Conservation (phyloP, 768 basidiomycete genomes). For the Mycena belliarum region DNA sequence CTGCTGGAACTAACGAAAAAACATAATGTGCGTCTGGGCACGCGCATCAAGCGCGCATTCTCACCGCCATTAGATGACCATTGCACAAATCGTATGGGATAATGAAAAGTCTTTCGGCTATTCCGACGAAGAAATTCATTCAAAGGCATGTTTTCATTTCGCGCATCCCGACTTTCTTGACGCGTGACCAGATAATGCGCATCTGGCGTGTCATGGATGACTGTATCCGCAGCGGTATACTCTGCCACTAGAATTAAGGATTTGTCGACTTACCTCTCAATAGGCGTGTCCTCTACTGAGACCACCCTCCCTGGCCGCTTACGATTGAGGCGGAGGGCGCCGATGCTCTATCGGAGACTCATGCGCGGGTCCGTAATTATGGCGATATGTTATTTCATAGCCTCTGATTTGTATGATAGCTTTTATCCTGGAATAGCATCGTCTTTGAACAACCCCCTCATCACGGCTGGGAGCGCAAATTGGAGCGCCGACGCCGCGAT, state of each 20-base stretch:
- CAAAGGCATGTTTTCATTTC: slow-evolving; percentile 51
- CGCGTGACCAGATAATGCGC: slow-evolving; percentile 51
- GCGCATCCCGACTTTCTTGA: not conserved
- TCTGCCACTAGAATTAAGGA: not conserved
- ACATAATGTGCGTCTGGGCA: slow-evolving; percentile 66
- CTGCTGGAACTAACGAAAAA: slow-evolving; percentile 74
- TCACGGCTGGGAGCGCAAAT: slow-evolving; percentile 33
- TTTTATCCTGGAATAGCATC: slow-evolving; percentile 52
- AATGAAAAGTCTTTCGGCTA: slow-evolving; percentile 86
- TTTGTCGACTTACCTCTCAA: not conserved
- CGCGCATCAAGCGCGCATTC: not conserved
- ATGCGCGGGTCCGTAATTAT: slow-evolving; percentile 72
- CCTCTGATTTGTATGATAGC: slow-evolving; percentile 24
- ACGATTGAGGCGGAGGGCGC: slow-evolving; percentile 76
- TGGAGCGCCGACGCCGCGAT: slow-evolving; percentile 25
- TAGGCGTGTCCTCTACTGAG: slow-evolving; percentile 81
- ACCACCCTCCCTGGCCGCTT: slow-evolving; percentile 86
- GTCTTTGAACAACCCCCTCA: slow-evolving; percentile 25
- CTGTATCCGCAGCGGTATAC: slow-evolving; percentile 60
- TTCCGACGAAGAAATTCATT: slow-evolving; percentile 70
- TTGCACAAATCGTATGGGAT: slow-evolving; percentile 91
- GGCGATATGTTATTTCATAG: slow-evolving; percentile 6
- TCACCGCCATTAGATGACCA: slow-evolving; percentile 65
- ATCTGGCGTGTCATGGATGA: slow-evolving; percentile 95
- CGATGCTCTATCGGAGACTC: slow-evolving; percentile 84